A percentile compares a stretch with the other conserved stretches of the same genome.
phyloP scores from a whole-genome alignment of 371 early-diverging fungal species.

The Choanephora cucurbitarum region DNA sequence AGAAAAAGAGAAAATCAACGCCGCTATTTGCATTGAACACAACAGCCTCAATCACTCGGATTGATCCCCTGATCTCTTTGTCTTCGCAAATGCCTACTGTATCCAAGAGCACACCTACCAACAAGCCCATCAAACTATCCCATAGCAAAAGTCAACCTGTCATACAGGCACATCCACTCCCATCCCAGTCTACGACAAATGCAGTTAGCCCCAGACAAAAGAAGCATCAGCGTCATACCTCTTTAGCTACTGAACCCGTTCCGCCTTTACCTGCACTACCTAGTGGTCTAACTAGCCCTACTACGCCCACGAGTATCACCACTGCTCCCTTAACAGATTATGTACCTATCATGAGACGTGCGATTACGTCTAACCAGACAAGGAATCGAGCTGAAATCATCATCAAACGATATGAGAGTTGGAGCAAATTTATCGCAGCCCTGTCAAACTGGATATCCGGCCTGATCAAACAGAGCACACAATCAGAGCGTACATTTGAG shows the following conservation, averaged over 20 bases:
- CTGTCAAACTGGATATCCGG: constrained; percentile 31
- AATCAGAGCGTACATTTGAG: constrained; percentile 17
- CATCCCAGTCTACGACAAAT: neutral
- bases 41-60: neutral
- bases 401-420: constrained; percentile 31
- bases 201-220: neutral
- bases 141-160: neutral
- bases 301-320: too few relatives aligned
- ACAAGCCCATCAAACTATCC: neutral
- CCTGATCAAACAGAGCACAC: constrained; percentile 20
- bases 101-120: neutral
- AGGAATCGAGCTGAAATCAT: constrained; percentile 35
- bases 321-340: too few relatives aligned
- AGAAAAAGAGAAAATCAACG: neutral
- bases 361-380: neutral
- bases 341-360: neutral
- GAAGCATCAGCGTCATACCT: neutral
- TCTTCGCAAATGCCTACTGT: neutral
- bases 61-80: neutral
- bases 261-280: too few relatives aligned
- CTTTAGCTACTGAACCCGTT: too few relatives aligned
- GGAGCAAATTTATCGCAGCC: constrained; percentile 26
- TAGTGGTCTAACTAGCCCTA: too few relatives aligned
- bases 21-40: constrained; percentile 2
- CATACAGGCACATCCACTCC: neutral